Conservation (phyloP, 2,329 filamentous ascomycete genomes). For the Metarhizium album region DNA sequence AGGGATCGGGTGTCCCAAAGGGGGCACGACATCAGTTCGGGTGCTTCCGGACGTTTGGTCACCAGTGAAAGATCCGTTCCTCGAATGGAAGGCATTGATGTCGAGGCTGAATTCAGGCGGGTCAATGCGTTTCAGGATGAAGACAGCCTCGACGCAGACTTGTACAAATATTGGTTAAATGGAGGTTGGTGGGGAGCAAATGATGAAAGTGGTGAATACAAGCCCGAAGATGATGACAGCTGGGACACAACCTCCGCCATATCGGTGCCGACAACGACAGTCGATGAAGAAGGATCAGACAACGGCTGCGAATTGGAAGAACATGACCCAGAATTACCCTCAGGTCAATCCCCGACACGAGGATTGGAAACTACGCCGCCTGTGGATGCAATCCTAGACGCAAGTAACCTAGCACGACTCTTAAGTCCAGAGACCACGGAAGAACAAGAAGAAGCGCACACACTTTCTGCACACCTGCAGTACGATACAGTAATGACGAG, state of each 20-base stretch:
- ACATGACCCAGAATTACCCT: conserved; percentile 60
- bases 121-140: conserved; percentile 41
- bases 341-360: conserved; percentile 44
- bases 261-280: conserved; percentile 39
- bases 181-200: conserved; percentile 78
- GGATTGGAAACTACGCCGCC: conserved; percentile 45
- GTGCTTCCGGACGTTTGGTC: neutral
- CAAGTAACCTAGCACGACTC: conserved; percentile 63
- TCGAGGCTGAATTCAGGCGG: conserved; percentile 68
- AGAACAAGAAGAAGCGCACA: conserved; percentile 68
- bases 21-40: neutral
- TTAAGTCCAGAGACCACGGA: conserved; percentile 70
- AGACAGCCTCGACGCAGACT: conserved; percentile 55
- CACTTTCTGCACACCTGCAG: conserved; percentile 69
- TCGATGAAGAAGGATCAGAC: conserved; percentile 28
- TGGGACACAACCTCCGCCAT: conserved; percentile 73
- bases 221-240: conserved; percentile 44
- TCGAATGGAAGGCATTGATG: conserved; percentile 57
- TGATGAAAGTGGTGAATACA: conserved; percentile 73
- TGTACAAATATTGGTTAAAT: conserved; percentile 77
- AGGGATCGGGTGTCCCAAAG: neutral
- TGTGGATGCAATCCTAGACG: conserved; percentile 51
- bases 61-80: conserved; percentile 44
- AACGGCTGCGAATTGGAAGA: conserved; percentile 35
- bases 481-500: conserved; percentile 69